Conservation (phyloP, 208 protist genomes). For the Acanthamoeba polyphaga region DNA sequence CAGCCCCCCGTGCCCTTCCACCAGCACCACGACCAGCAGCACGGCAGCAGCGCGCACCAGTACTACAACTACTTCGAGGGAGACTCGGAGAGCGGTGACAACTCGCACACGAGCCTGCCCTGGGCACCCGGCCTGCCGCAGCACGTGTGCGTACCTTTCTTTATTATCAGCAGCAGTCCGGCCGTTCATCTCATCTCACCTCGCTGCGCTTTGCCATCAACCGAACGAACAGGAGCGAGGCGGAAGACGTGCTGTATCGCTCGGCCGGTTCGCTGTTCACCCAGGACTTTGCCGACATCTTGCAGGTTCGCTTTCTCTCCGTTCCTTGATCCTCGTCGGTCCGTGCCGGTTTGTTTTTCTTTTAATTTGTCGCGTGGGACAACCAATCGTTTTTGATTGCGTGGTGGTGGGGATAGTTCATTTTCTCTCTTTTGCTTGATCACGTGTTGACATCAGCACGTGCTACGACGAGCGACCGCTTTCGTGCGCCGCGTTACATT, state of each 20-base stretch:
- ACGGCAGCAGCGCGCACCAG: neutral
- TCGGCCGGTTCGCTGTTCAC: slow-evolving; percentile 13
- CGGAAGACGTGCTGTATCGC: slow-evolving; percentile 3
- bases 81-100: neutral
- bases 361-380: too few species aligned
- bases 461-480: too few species aligned
- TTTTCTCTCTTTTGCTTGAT: too few species aligned
- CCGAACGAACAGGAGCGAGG: neutral
- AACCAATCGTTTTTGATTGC: neutral
- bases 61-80: neutral
- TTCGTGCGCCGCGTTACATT: neutral
- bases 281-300: slow-evolving; percentile 5
- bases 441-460: too few species aligned
- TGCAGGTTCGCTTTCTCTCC: neutral
- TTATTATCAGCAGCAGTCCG: neutral
- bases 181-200: neutral
- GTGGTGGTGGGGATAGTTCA: too few species aligned
- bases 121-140: slow-evolving; percentile 10
- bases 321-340: neutral
- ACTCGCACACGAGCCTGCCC: slow-evolving; percentile 5
- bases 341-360: neutral
- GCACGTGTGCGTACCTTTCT: neutral
- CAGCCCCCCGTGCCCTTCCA: neutral
- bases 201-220: too few species aligned
- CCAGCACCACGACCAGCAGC: neutral